Conservation (phyloP, 768 basidiomycete species). For the Leucogyrophana mollusca region DNA sequence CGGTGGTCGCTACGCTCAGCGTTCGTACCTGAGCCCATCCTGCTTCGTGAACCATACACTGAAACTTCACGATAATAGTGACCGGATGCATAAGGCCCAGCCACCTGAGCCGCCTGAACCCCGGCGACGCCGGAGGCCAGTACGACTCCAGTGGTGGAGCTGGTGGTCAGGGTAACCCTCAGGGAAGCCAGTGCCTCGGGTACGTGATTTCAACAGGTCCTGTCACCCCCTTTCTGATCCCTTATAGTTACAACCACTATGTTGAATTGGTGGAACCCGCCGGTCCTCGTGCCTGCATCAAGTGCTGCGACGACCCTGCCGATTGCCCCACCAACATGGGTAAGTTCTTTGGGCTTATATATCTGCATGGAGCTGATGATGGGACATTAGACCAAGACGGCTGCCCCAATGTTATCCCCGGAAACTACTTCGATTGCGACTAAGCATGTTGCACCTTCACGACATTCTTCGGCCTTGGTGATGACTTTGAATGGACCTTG, state of each 20-base stretch:
- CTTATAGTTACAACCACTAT: constrained; percentile 52
- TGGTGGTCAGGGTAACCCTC: constrained; percentile 50
- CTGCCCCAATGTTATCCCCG: constrained; percentile 51
- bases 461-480: neutral
- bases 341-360: constrained; percentile 14
- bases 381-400: constrained; percentile 41
- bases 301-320: constrained; percentile 52
- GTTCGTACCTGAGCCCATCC: too few species aligned
- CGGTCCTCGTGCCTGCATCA: constrained; percentile 52
- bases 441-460: constrained; percentile 19
- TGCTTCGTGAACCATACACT: too few species aligned
- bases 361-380: neutral
- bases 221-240: neutral
- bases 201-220: constrained; percentile 21
- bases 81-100: too few species aligned
- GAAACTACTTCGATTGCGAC: constrained; percentile 54
- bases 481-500: too few species aligned
- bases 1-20: too few species aligned
- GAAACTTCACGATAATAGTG: too few species aligned
- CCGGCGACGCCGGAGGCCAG: too few species aligned
- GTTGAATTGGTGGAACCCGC: constrained; percentile 57
- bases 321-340: constrained; percentile 56
- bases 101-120: too few species aligned
- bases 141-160: constrained; percentile 58
- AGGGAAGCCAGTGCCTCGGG: constrained; percentile 51